A percentile compares a stretch with the other conserved stretches of the same genome.
These are phyloP conservation scores for Epichloe typhina DNA, from an alignment of 2,329 filamentous ascomycete genomes.

Conservation along the genomic window DNA sequence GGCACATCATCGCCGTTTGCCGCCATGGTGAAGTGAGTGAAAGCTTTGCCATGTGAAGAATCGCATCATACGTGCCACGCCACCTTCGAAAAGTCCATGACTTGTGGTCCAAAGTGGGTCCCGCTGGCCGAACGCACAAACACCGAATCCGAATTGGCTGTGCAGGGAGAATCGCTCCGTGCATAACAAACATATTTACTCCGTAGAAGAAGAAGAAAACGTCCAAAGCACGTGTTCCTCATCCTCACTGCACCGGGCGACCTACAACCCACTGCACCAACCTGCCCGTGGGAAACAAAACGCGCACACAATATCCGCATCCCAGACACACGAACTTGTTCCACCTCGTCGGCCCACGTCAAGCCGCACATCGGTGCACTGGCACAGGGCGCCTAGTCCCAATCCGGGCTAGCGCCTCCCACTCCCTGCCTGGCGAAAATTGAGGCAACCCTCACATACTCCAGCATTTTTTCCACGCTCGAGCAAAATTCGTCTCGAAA, in stretches of 20 bases:
- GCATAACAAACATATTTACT: neutral
- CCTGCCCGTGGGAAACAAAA: neutral
- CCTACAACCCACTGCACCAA: too few species aligned
- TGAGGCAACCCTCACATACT: conserved; percentile 26
- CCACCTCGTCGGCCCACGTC: neutral
- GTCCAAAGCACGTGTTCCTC: neutral
- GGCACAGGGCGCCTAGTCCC: conserved; percentile 1
- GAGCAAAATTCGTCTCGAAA: conserved; percentile 30
- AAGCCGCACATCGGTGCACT: conserved; percentile 1
- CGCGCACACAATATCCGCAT: neutral
- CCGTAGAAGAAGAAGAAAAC: neutral
- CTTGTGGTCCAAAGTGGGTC: conserved; percentile 3
- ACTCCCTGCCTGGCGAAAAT: conserved; percentile 30
- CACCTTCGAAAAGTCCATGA: neutral
- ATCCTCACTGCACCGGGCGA: too few species aligned
- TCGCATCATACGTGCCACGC: neutral
- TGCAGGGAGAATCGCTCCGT: too few species aligned
- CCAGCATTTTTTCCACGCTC: conserved; percentile 24
- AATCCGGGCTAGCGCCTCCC: conserved; percentile 25
- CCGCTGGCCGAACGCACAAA: neutral
- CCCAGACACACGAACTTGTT: neutral
- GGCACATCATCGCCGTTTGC: conserved; percentile 6
- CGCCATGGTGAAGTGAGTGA: conserved; percentile 7
- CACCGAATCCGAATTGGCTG: neutral
- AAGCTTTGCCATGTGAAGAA: neutral